These are phyloP conservation scores for Candida lessepsii DNA, from an alignment of 805 yeast genomes.

Conservation along the genomic window DNA sequence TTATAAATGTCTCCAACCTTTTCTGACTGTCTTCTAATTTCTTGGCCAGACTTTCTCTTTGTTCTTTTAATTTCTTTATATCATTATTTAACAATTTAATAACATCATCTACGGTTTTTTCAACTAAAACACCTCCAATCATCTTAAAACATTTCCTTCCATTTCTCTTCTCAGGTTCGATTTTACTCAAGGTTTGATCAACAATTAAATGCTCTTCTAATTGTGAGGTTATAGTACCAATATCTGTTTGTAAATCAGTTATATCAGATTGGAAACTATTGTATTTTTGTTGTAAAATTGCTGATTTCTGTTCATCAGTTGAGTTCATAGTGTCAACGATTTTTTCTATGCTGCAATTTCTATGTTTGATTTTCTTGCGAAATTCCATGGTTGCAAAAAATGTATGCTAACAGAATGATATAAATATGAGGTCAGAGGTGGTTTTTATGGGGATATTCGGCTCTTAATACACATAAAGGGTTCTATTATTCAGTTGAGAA, in stretches of 20 bases:
- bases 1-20: slow-evolving; percentile 41
- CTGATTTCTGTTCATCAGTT: slow-evolving; percentile 34
- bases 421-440: too few relatives aligned
- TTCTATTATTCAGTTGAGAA: too few relatives aligned
- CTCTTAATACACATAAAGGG: too few relatives aligned
- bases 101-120: slow-evolving; percentile 78
- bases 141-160: slow-evolving; percentile 84
- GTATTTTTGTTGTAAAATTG: slow-evolving; percentile 40
- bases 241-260: slow-evolving; percentile 38
- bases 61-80: slow-evolving; percentile 21
- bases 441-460: too few relatives aligned
- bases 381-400: slow-evolving; percentile 1
- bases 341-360: slow-evolving; percentile 5
- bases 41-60: slow-evolving; percentile 25
- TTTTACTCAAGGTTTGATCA: slow-evolving; percentile 37
- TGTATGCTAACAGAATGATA: too few relatives aligned
- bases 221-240: slow-evolving; percentile 34
- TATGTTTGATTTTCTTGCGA: not conserved
- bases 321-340: slow-evolving; percentile 3
- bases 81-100: slow-evolving; percentile 28
- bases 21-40: slow-evolving; percentile 26
- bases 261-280: slow-evolving; percentile 39
- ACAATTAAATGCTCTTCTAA: slow-evolving; percentile 41
- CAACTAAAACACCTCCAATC: slow-evolving; percentile 91
- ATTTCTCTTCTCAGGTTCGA: slow-evolving; percentile 31